Evolutionary conservation across 1,139 yeast species (phyloP), one percentile per base, ranked within the genome.

Genomic region (Zygoascus meyerae): DNA sequence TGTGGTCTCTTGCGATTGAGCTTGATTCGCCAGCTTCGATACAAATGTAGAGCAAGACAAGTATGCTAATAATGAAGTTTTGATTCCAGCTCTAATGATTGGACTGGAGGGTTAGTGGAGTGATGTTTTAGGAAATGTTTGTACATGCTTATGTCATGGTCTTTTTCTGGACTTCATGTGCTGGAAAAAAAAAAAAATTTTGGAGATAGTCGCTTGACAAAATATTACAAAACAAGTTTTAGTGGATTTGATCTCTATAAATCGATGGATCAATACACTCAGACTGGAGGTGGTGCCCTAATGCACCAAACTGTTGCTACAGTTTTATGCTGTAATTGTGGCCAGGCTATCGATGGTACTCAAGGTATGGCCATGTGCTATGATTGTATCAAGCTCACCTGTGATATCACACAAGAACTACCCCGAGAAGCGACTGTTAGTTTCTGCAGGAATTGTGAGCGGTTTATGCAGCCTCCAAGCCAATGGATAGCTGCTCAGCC

Each of bases 271-370:
- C 21, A 26, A 2, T 35, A 35, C 39, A 35, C n/a, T 29, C 39
- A 35, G 21, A 35, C 43, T 31, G 46, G 41, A 32, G 26, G 26
- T 7, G 45, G 50, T 34, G 46, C 48, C 16, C 18, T 49, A 35
- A 36, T 48, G 29, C 44, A 48, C 30, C 52, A 53, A 30, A 49
- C 54, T 14, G 52, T 55, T 11, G 58, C 61, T 31, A 92, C 97
- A 1, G 95, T 94, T 52, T 77, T 92, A 52, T 92, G 99, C 74
- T 89, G 95, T 70, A 87, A 86, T 82, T 92, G 99, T 83, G 97
- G 98, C 68, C 86, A 86, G 49, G 97, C 98, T 43, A 86, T 94
- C 79, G 97, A 92, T 64, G 97, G 97, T 40, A 86, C 96, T 30
- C 74, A 55, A 41, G 97, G 98, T 29, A 72, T 90, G 54, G 95